Conservation (phyloP, 1,284 basidiomycete genomes). For the Ustilago cynodontis region DNA sequence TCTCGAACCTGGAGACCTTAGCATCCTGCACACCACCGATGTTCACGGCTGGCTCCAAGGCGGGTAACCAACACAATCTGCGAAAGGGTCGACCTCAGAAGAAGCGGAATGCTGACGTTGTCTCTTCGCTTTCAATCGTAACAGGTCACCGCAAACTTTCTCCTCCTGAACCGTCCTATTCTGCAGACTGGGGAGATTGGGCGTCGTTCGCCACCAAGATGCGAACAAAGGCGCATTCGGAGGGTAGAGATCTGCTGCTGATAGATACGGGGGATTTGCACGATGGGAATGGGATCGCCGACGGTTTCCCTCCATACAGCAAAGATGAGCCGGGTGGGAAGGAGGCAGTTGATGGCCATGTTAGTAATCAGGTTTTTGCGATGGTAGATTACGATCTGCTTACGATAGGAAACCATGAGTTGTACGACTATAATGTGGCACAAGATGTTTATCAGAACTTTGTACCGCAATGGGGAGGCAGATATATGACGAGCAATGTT, state of each 20-base stretch:
- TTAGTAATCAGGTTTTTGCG: constrained; percentile 72
- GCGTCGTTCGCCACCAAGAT: constrained; percentile 67
- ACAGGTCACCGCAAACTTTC: constrained; percentile 66
- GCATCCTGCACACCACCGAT: constrained; percentile 84
- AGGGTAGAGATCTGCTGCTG: constrained; percentile 66
- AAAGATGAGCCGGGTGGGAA: constrained; percentile 47
- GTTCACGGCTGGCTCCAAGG: constrained; percentile 74
- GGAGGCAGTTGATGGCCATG: constrained; percentile 60
- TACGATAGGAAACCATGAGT: constrained; percentile 88
- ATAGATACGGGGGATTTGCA: constrained; percentile 67
- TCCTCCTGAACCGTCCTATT: constrained; percentile 67
- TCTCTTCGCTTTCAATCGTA: too few relatives aligned
- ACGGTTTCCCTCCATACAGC: constrained; percentile 58
- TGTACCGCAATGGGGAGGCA: constrained; percentile 74
- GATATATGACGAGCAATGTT: constrained; percentile 62
- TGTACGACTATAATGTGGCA: constrained; percentile 82
- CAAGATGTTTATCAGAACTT: constrained; percentile 84
- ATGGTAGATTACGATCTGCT: constrained; percentile 84
- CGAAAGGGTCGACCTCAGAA: too few relatives aligned
- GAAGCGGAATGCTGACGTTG: too few relatives aligned
- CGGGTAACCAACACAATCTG: too few relatives aligned
- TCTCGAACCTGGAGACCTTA: constrained; percentile 82
- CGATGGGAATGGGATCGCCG: constrained; percentile 67
- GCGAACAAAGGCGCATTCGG: constrained; percentile 51
- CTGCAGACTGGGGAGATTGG: constrained; percentile 69